These are phyloP conservation scores for Tricholoma hemisulphureum DNA, from an alignment of 768 basidiomycete genomes.

Conservation along the genomic window DNA sequence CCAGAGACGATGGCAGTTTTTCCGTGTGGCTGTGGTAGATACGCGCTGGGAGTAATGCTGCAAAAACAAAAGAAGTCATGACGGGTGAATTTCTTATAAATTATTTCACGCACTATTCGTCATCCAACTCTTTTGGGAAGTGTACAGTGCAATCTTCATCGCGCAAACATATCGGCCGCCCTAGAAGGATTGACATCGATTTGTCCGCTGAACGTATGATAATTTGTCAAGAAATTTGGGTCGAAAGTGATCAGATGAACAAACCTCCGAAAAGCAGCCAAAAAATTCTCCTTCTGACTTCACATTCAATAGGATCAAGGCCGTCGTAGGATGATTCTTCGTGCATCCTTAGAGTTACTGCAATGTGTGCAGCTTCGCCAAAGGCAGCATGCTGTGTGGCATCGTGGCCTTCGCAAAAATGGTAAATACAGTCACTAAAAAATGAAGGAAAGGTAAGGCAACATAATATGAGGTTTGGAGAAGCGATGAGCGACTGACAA, in stretches of 20 bases:
- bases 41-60: slow-evolving; percentile 81
- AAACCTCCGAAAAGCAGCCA: slow-evolving; percentile 88
- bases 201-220: slow-evolving; percentile 64
- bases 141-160: slow-evolving; percentile 91
- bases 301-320: slow-evolving; percentile 83
- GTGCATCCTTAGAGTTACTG: slow-evolving; percentile 80
- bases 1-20: slow-evolving; percentile 84
- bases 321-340: slow-evolving; percentile 82
- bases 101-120: slow-evolving; percentile 71
- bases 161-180: slow-evolving; percentile 79
- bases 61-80: slow-evolving; percentile 15
- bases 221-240: slow-evolving; percentile 8
- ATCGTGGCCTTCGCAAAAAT: slow-evolving; percentile 86
- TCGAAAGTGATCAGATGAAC: slow-evolving; percentile 19
- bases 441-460: slow-evolving; percentile 10
- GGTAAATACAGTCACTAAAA: slow-evolving; percentile 75
- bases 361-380: slow-evolving; percentile 83
- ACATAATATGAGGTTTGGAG: slow-evolving; percentile 5
- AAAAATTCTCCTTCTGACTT: slow-evolving; percentile 82
- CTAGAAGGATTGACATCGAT: slow-evolving; percentile 83
- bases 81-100: slow-evolving; percentile 31
- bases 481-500: slow-evolving; percentile 53
- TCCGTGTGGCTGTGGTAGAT: slow-evolving; percentile 84
- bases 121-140: slow-evolving; percentile 85
- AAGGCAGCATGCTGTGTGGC: slow-evolving; percentile 86